phyloP scores from a whole-genome alignment of 2,329 filamentous ascomycete species.

The Phialemoniopsis sp. region DNA sequence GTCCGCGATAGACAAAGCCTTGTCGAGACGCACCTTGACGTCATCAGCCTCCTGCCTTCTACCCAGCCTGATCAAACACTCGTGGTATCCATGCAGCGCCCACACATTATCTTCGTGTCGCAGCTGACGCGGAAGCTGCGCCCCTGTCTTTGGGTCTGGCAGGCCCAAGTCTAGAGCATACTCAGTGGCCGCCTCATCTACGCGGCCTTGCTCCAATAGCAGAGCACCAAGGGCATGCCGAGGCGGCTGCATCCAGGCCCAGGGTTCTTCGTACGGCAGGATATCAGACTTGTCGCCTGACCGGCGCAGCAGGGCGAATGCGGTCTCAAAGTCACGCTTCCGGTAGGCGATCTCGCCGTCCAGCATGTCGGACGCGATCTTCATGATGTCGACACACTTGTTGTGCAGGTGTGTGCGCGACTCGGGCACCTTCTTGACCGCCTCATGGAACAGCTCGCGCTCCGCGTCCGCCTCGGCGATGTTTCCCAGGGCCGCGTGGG shows the following conservation, averaged over 20 bases:
- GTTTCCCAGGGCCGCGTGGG: constrained; percentile 40
- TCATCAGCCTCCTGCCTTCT: constrained; percentile 2
- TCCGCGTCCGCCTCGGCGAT: constrained; percentile 38
- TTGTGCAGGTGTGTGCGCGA: constrained; percentile 10
- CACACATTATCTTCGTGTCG: constrained; percentile 58
- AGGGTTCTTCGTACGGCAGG: constrained; percentile 53
- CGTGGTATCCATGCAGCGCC: constrained; percentile 55
- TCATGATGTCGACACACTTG: constrained; percentile 12
- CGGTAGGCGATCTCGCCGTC: constrained; percentile 58
- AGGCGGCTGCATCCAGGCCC: constrained; percentile 57
- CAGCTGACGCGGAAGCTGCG: constrained; percentile 43
- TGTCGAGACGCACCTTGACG: constrained; percentile 30
- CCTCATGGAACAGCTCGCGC: constrained; percentile 42
- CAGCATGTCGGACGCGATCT: constrained; percentile 44
- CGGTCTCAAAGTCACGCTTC: constrained; percentile 39
- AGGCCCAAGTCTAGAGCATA: constrained; percentile 44
- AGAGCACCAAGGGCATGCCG: constrained; percentile 53
- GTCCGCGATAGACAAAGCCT: constrained; percentile 50
- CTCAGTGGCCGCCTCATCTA: constrained; percentile 35
- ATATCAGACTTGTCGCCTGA: constrained; percentile 45
- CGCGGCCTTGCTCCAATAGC: constrained; percentile 44
- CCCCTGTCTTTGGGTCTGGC: constrained; percentile 25
- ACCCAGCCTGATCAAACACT: constrained; percentile 47
- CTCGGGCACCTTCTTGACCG: constrained; percentile 36
- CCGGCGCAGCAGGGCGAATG: constrained; percentile 42